These are phyloP conservation scores for Nannochloris sp. DNA, from an alignment of 139 green algal genomes.

Conservation along the genomic window DNA sequence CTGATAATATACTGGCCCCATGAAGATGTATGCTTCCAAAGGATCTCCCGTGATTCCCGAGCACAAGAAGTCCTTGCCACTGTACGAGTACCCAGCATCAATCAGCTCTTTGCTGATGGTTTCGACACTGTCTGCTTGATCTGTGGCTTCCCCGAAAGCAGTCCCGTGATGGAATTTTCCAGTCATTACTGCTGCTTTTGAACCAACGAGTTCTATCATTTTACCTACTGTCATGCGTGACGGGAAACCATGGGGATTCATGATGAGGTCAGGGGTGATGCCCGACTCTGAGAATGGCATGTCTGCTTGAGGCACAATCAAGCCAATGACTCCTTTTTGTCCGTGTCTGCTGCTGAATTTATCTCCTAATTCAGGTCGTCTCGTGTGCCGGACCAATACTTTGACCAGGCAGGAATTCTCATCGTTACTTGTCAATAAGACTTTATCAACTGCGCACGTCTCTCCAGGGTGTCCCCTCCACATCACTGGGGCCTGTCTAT, in stretches of 20 bases:
- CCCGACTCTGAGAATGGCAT: slow-evolving; percentile 86
- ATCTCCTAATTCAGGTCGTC: slow-evolving; percentile 91
- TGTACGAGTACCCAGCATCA: slow-evolving; percentile 81
- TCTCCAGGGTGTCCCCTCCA: slow-evolving; percentile 69
- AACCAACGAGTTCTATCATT: slow-evolving; percentile 95
- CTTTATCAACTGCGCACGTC: slow-evolving; percentile 82
- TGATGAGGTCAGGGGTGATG: slow-evolving; percentile 82
- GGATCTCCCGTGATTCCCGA: slow-evolving; percentile 88
- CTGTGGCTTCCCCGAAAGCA: slow-evolving; percentile 83
- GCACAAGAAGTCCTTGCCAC: slow-evolving; percentile 81
- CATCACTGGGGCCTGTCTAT: slow-evolving; percentile 37
- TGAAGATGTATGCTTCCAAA: slow-evolving; percentile 96
- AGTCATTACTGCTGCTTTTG: slow-evolving; percentile 74
- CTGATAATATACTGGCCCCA: slow-evolving; percentile 99
- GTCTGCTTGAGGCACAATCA: slow-evolving; percentile 84
- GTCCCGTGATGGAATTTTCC: slow-evolving; percentile 78
- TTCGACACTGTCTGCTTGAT: slow-evolving; percentile 65
- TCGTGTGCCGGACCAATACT: slow-evolving; percentile 84
- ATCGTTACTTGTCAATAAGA: slow-evolving; percentile 93
- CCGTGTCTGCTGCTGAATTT: slow-evolving; percentile 93
- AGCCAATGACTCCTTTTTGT: slow-evolving; percentile 92
- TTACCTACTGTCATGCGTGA: slow-evolving; percentile 81
- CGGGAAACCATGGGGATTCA: slow-evolving; percentile 80
- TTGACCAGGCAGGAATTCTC: slow-evolving; percentile 82
- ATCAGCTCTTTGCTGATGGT: slow-evolving; percentile 65